Evolutionary conservation across 257 asterid genomes (phyloP).

Genomic region (Gentiana macrophylla): DNA sequence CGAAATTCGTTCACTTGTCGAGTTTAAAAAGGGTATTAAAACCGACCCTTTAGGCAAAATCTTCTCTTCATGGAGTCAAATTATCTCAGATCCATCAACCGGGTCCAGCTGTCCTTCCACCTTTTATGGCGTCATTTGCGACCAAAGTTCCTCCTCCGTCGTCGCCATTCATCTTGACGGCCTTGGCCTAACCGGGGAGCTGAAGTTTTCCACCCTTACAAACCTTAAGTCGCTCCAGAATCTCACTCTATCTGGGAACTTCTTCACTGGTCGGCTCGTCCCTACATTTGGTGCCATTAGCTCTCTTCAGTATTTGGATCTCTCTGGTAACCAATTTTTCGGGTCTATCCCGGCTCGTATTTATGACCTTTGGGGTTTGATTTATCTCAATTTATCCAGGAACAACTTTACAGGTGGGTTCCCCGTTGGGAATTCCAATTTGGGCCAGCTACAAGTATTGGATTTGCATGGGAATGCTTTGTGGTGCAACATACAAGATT

Average conservation of each 20-base stretch:
- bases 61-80: slow-evolving; percentile 45
- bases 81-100: slow-evolving; percentile 21
- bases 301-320: slow-evolving; percentile 63
- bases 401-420: slow-evolving; percentile 53
- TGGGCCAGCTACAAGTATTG: slow-evolving; percentile 64
- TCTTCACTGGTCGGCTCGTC: slow-evolving; percentile 61
- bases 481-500: slow-evolving; percentile 37
- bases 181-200: slow-evolving; percentile 52
- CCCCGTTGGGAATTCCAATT: slow-evolving; percentile 50
- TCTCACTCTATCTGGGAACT: slow-evolving; percentile 60
- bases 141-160: slow-evolving; percentile 17
- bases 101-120: slow-evolving; percentile 61
- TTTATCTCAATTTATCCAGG: slow-evolving; percentile 49
- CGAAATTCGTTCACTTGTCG: slow-evolving; percentile 69
- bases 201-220: slow-evolving; percentile 55
- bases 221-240: slow-evolving; percentile 41
- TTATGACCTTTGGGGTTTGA: slow-evolving; percentile 54
- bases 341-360: slow-evolving; percentile 71
- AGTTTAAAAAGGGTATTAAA: slow-evolving; percentile 71
- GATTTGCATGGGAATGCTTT: slow-evolving; percentile 64
- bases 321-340: slow-evolving; percentile 54
- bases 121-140: slow-evolving; percentile 66
- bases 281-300: slow-evolving; percentile 63
- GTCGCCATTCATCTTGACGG: slow-evolving; percentile 48
- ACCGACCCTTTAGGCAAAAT: slow-evolving; percentile 47